Evolutionary conservation across 2,329 filamentous ascomycete species (phyloP).

Genomic region (Colletotrichum sp.): DNA sequence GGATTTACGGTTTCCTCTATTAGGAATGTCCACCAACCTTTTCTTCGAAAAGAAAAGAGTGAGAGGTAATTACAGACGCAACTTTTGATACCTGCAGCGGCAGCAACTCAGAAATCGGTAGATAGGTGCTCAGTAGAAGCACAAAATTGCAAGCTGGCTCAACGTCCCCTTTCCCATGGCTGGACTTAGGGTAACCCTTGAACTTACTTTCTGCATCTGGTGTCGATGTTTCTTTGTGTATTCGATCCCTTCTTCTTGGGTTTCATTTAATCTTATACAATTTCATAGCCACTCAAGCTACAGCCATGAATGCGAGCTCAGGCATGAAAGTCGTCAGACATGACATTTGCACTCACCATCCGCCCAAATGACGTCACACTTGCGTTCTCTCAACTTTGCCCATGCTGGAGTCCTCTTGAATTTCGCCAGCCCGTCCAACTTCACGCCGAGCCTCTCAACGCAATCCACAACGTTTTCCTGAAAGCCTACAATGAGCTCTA

Average conservation of each 20-base stretch:
- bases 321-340: background rate
- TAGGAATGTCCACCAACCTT: background rate
- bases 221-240: background rate
- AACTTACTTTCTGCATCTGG: background rate
- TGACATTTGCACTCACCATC: background rate
- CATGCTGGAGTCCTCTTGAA: background rate
- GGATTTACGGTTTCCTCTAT: background rate
- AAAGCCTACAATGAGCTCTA: background rate
- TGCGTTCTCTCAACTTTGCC: background rate
- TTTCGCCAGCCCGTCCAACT: background rate
- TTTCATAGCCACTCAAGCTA: no score
- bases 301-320: background rate
- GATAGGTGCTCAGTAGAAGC: no score
- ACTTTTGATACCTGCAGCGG: background rate
- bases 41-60: background rate
- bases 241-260: no score
- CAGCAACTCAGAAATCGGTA: background rate
- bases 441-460: accelerated
- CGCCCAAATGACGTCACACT: background rate
- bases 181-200: background rate
- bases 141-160: background rate
- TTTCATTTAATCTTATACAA: background rate
- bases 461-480: background rate
- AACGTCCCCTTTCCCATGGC: background rate
- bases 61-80: background rate